Evolutionary conservation across 2,329 filamentous ascomycete genomes (phyloP).

Genomic region (Neophaeococcomyces aloes): DNA sequence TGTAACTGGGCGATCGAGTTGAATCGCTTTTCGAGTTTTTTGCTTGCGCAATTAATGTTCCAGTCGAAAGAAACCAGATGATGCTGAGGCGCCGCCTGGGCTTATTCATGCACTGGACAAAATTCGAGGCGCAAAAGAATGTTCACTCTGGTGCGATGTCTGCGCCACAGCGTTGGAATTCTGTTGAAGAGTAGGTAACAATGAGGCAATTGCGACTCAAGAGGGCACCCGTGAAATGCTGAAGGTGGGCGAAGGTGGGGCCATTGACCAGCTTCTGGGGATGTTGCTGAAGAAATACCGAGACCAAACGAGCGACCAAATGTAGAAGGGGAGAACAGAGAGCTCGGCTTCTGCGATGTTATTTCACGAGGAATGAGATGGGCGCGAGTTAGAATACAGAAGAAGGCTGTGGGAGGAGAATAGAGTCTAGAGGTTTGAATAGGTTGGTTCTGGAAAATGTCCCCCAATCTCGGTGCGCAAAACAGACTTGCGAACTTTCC

Average conservation of each 20-base stretch:
- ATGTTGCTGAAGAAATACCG: background rate
- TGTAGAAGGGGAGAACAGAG: background rate
- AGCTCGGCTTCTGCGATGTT: background rate
- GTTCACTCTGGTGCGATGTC: too few species aligned
- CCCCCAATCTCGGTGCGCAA: background rate
- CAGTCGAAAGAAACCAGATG: too few species aligned
- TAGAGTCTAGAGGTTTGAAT: conserved; percentile 7
- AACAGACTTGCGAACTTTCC: background rate
- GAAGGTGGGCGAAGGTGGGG: background rate
- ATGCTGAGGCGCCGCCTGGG: too few species aligned
- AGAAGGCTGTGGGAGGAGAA: background rate
- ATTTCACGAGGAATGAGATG: background rate
- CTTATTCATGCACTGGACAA: too few species aligned
- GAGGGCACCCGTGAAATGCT: background rate
- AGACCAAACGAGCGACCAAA: conserved; percentile 1
- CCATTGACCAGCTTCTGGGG: background rate
- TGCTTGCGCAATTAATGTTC: too few species aligned
- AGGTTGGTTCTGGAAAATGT: conserved; percentile 6
- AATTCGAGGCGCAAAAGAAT: too few species aligned
- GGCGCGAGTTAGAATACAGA: conserved; percentile 1
- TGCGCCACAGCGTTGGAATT: too few species aligned
- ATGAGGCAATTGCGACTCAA: conserved; percentile 5
- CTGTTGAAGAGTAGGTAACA: background rate
- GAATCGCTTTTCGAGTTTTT: too few species aligned
- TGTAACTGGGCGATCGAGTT: too few species aligned